These are phyloP conservation scores for Cajanus cajan DNA, from an alignment of 306 rosid species.

Conservation along the genomic window DNA sequence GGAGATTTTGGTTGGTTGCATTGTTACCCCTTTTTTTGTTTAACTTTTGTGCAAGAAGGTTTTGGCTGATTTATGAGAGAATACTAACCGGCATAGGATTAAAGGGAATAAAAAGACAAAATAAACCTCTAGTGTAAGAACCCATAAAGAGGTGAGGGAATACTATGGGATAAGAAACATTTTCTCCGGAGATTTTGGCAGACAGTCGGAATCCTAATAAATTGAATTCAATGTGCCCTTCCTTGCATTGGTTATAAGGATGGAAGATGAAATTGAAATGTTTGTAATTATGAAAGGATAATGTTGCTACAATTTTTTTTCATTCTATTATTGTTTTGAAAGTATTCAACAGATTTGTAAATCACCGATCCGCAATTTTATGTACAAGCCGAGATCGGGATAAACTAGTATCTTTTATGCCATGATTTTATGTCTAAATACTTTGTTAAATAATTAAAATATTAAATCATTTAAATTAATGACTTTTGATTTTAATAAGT, in stretches of 20 bases:
- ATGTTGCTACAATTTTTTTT: background rate
- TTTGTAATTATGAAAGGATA: background rate
- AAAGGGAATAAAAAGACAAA: background rate
- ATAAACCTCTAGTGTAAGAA: background rate
- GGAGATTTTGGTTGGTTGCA: background rate
- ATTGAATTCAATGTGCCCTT: slow-evolving; percentile 28
- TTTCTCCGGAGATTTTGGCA: slow-evolving; percentile 39
- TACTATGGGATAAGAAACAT: background rate
- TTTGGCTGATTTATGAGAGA: background rate
- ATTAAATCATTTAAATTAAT: no score
- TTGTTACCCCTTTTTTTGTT: background rate
- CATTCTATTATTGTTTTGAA: no score
- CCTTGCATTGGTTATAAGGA: background rate
- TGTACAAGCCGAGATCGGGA: no score
- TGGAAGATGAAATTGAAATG: background rate
- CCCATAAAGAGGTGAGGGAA: slow-evolving; percentile 20
- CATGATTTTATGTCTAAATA: no score
- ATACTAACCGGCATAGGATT: background rate
- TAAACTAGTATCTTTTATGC: no score
- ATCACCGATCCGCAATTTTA: no score
- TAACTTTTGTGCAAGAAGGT: background rate
- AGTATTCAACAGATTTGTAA: no score
- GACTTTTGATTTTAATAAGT: no score
- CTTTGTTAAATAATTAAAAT: no score
- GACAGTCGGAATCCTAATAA: slow-evolving; percentile 43